A percentile compares a stretch with the other conserved stretches of the same genome.
phyloP scores from a whole-genome alignment of 352 stramenopile species.

The Globisporangium solare region DNA sequence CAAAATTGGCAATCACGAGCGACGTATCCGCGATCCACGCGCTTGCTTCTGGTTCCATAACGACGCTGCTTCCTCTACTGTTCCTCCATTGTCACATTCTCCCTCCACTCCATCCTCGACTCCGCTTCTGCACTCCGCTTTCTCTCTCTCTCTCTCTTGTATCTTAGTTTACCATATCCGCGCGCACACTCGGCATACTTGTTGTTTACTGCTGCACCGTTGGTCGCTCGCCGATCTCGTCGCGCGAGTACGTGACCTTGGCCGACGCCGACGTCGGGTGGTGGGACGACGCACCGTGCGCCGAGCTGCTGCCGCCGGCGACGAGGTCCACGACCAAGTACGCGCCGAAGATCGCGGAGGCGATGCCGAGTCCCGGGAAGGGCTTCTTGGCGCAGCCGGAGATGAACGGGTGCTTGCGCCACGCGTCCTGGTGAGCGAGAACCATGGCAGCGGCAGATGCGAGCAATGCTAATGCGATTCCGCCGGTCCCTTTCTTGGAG shows the following conservation, averaged over 20 bases:
- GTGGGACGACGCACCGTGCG: slow-evolving; percentile 19
- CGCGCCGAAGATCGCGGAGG: slow-evolving; percentile 71
- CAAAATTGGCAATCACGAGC: no score
- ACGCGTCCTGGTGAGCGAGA: slow-evolving; percentile 84
- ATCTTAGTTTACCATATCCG: background rate
- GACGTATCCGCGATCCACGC: no score
- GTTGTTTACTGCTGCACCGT: slow-evolving; percentile 35
- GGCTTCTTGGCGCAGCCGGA: slow-evolving; percentile 79
- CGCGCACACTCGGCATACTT: background rate
- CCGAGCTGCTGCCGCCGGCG: slow-evolving; percentile 33
- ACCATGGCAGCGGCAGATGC: slow-evolving; percentile 44
- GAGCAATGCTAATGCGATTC: slow-evolving; percentile 7
- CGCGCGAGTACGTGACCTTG: slow-evolving; percentile 56
- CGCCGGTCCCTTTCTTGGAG: slow-evolving; percentile 11
- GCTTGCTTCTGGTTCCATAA: no score
- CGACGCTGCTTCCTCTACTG: no score
- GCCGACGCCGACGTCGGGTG: slow-evolving; percentile 27
- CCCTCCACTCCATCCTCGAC: no score
- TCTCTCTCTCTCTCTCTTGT: no score
- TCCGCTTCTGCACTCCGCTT: background rate
- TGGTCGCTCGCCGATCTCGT: slow-evolving; percentile 57
- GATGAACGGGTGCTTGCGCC: slow-evolving; percentile 87
- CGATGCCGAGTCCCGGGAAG: slow-evolving; percentile 71
- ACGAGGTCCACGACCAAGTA: slow-evolving; percentile 73
- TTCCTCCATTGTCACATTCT: no score